Base-by-base conservation (phyloP, 257 asterid genomes). In the Nicotiana obtusifolia region DNA sequence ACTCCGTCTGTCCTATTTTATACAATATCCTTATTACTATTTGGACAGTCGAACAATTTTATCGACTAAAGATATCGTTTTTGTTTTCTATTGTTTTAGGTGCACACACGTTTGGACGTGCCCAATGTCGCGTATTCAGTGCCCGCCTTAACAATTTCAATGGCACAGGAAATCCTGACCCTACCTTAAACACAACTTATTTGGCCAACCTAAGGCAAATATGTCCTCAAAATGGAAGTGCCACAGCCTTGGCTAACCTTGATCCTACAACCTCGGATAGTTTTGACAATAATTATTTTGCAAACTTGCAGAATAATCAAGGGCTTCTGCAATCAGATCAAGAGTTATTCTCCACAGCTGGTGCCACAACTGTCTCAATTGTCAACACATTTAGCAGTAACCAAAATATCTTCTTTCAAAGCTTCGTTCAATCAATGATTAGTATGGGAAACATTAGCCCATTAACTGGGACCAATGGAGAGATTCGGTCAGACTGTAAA, bases 241-340 rank as follows among this genome's bases (percentile, higher is more conserved):
- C 84, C 28, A 31, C 37, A 41, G 22, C 68, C 68, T 82, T 92
- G 89, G 78, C 85, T 35, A 87, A 91, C 79, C 88, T 92, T 20
- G 97, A 92, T 49, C 82, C 81, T 4, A 83, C 87, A 2, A 91
- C 95, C 19, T 86, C 85, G 0, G 59, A 92, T 49, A 24, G 79
- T 0, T 91, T 91, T 28, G 95, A 92, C 59, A 82, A 80, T 65
- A 87, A 67, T 20, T 92, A 92, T 75, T 91, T 85, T 86, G 60
- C 88, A 0, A 92, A 92, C 86, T 84, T 92, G 71, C 89, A 87
- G 68, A 87, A 2, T 71, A 88, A 88, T 3, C 79, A 76, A 6
- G 97, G 97, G 4, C 94, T 92, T 59, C 92, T 92, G 6, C 91
- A 81, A 68, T 90, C 95, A 2, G 95, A 92, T 86, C 97, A 91